Evolutionary conservation across 108 stramenopile genomes (phyloP), one percentile per base, ranked within the genome.

Genomic region (Hondaea fermentalgiana): DNA sequence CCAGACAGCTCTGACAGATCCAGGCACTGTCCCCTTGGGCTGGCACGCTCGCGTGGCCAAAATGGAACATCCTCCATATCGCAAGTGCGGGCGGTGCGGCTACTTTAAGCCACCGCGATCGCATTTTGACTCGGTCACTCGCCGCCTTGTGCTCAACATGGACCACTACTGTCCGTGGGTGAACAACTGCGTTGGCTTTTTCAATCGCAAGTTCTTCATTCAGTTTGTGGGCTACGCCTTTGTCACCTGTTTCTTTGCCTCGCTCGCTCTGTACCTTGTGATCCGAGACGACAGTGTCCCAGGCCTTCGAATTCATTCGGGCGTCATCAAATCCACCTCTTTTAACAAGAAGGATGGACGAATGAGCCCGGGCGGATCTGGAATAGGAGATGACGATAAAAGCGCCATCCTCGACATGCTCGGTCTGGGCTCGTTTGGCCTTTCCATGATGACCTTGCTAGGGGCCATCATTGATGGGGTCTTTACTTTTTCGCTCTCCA

Each of bases 101-200:
- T 95, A 95, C 90, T 96, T 95, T 55, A 97, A 97, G 91, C 96
- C 97, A 45, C 97, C 97, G 4, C 89, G 97, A 60, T 92, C 95
- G 28, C 97, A 97, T 90, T 97, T 94, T 87, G 96, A 96, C 91
- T 95, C 96, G 89, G 96, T 97, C 4, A 94, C 95, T 44, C 94
- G 95, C 92, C 87, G 91, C 25, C 92, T 97, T 42, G 96, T 98
- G 5, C 92, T 97, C 53, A 96, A 96, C 93, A 95, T 99, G 96
- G 98, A 98, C 90, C 98, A 99, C 90, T 98, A 96, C 87, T 99
- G 98, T 90, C 96, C 96, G 14, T 98, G 98, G 99, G 90, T 94
- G 90, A 89, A 90, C 90, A 94, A 94, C 88, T 93, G 92, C 58
- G 94, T 99, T 58, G 99, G 98, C 55, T 98, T 97, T 90, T 97